phyloP scores from a whole-genome alignment of 129 eudicot genomes.

The Centrapalus pauciflorus region DNA sequence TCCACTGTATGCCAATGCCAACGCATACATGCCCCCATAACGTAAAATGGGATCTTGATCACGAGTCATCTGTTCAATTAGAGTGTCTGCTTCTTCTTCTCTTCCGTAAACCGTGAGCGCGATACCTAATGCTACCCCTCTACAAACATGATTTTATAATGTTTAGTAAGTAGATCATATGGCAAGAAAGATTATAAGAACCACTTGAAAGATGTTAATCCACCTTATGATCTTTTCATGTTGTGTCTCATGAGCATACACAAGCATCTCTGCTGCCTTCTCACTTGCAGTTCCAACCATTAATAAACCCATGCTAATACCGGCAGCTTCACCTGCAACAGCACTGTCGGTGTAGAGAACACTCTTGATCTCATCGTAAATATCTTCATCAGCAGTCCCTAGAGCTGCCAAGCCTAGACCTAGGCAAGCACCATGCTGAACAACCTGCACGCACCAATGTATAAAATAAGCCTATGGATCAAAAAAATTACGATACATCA shows the following conservation, averaged over 20 bases:
- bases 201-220: neutral
- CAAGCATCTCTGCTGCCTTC: constrained; percentile 93
- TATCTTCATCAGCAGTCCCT: constrained; percentile 96
- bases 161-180: neutral
- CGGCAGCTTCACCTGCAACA: constrained; percentile 99
- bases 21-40: constrained; percentile 97
- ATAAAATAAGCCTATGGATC: neutral
- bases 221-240: constrained; percentile 96
- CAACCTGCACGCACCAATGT: constrained; percentile 54
- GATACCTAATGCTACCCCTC: constrained; percentile 89
- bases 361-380: constrained; percentile 76
- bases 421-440: constrained; percentile 97
- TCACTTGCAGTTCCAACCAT: constrained; percentile 99
- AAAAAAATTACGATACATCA: neutral
- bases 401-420: constrained; percentile 94
- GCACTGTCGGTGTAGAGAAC: constrained; percentile 94
- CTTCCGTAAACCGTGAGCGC: constrained; percentile 99
- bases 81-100: constrained; percentile 90
- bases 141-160: constrained; percentile 10
- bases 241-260: constrained; percentile 94
- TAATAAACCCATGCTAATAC: constrained; percentile 85
- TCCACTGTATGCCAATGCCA: constrained; percentile 95
- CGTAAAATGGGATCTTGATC: constrained; percentile 96
- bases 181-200: neutral
- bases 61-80: constrained; percentile 94